Evolutionary conservation across 2,329 filamentous ascomycete genomes (phyloP).

Genomic region (Rutstroemia sp.): DNA sequence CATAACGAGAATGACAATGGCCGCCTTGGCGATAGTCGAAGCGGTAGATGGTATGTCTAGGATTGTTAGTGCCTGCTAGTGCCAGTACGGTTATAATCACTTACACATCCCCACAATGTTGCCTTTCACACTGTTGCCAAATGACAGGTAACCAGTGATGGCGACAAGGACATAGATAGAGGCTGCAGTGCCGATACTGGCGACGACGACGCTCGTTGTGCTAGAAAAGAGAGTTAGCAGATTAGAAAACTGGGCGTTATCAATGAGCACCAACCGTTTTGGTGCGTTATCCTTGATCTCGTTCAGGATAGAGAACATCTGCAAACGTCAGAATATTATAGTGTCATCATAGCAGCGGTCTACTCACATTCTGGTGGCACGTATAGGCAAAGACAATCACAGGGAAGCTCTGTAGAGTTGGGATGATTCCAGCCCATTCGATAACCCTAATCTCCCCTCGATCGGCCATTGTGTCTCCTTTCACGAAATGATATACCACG

Average conservation of each 20-base stretch:
- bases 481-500: constrained; percentile 84
- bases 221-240: constrained; percentile 32
- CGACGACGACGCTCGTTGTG: constrained; percentile 69
- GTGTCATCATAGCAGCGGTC: too few relatives aligned
- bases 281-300: constrained; percentile 85
- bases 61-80: background rate
- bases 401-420: constrained; percentile 77
- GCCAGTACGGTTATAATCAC: constrained; percentile 27
- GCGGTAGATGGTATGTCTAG: constrained; percentile 64
- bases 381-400: constrained; percentile 99
- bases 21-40: constrained; percentile 87
- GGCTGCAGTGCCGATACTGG: constrained; percentile 84
- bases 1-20: constrained; percentile 91
- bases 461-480: constrained; percentile 66
- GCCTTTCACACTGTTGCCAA: constrained; percentile 79
- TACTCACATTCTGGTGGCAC: constrained; percentile 85
- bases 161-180: constrained; percentile 84
- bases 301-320: constrained; percentile 99
- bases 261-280: constrained; percentile 30
- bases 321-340: constrained; percentile 24
- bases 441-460: constrained; percentile 70
- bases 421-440: constrained; percentile 70
- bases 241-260: background rate
- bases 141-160: constrained; percentile 92
- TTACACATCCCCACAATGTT: constrained; percentile 93